These are phyloP conservation scores for Royoungia palumana DNA, from an alignment of 768 basidiomycete species.

Conservation along the genomic window DNA sequence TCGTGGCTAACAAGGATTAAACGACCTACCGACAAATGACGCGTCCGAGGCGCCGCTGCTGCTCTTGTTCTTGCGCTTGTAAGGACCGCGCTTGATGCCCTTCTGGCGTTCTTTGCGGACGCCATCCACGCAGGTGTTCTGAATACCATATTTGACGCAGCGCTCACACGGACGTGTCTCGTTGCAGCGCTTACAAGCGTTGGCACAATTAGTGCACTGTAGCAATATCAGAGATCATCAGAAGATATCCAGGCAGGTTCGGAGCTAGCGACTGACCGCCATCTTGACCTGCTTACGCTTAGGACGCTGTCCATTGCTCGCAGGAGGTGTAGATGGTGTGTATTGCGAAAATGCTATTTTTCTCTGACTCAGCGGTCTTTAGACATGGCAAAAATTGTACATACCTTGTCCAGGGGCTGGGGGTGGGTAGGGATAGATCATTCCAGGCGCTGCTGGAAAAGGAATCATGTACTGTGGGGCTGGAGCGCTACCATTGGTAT, in stretches of 20 bases:
- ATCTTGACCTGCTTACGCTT: constrained; percentile 61
- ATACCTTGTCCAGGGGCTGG: constrained; percentile 38
- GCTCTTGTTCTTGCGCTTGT: constrained; percentile 49
- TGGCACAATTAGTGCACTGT: constrained; percentile 56
- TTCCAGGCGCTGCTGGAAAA: constrained; percentile 38
- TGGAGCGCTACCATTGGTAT: constrained; percentile 27
- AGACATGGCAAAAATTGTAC: constrained; percentile 9
- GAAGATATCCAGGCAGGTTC: constrained; percentile 1
- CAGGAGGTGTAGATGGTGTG: constrained; percentile 21
- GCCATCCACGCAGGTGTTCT: constrained; percentile 55
- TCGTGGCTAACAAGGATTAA: constrained; percentile 2
- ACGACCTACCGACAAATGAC: constrained; percentile 21
- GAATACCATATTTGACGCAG: constrained; percentile 60
- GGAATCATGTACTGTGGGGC: constrained; percentile 37
- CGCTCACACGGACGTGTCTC: constrained; percentile 60
- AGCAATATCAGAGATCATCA: neutral
- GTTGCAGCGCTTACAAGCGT: constrained; percentile 56
- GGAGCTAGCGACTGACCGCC: constrained; percentile 39
- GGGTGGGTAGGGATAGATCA: constrained; percentile 43
- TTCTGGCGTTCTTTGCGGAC: constrained; percentile 64
- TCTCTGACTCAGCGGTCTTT: constrained; percentile 13
- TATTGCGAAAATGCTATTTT: constrained; percentile 32
- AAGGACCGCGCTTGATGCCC: constrained; percentile 55
- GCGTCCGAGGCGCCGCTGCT: constrained; percentile 17
- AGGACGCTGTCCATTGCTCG: constrained; percentile 25